Base-by-base conservation (phyloP, 2,329 filamentous ascomycete species). In the Pezicula carpinea region DNA sequence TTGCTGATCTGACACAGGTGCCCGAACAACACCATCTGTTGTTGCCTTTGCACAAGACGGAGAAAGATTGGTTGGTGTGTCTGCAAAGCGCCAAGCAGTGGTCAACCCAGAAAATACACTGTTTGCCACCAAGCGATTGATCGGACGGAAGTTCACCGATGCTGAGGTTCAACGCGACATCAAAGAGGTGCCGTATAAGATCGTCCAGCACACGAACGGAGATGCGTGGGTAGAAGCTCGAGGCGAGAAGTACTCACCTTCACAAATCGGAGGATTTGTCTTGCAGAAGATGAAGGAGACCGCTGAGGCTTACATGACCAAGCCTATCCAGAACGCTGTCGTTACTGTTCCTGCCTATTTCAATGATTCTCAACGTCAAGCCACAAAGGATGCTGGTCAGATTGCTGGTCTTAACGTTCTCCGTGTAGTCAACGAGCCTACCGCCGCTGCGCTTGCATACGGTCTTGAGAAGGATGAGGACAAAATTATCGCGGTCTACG, bases 261-360 rank as follows among this genome's bases (percentile, higher is more conserved):
- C 91, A n/a, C 92, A 97, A 73, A 89, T 97, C 56, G 92, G 92
- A 80, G 92, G 91, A 66, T 96, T 96, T 71, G 80, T 96, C 58
- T 82, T 97, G 63, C 85, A 90, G 71, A 96, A 97, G 83, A 96
- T 96, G 92, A 96, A 95, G 83, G 92, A 96, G 80, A 97, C 92
- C 44, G 92, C 92, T 57, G 91, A 96, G 77, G 78, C 87, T 53
- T 96, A 95, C 75, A 82, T 96, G 57, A 83, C 87, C 73, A 95
- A 90, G 78, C 82, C 82, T 51, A 75, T 95, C 64, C 93, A 95
- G 82, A 96, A 97, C 68, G 92, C 90, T 61, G 92, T 97, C 52
- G 92, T 97, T 60, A 97, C 92, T 52, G 91, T 96, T 32, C 91
- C 91, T 54, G 91, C 91, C 63, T 97, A 97, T 80, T 97, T 97